Evolutionary conservation across 176 grass and related monocot species (phyloP).

Genomic region (Calamus simplicifolius): DNA sequence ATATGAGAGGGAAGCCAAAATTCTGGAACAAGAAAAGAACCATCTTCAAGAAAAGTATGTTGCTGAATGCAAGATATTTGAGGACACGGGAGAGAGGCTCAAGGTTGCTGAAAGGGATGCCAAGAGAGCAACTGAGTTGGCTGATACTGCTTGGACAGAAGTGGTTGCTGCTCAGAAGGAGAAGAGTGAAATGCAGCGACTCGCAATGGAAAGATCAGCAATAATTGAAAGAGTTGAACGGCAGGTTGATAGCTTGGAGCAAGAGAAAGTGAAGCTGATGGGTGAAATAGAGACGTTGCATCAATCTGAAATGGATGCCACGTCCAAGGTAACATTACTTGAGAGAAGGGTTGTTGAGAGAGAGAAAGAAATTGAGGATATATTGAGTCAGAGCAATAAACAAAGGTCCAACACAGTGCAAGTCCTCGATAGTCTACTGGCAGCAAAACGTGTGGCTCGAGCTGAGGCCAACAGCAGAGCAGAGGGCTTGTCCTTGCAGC

Average conservation of each 20-base stretch:
- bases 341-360: constrained; percentile 59
- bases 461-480: constrained; percentile 60
- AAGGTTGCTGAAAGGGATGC: constrained; percentile 49
- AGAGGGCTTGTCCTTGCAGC: constrained; percentile 57
- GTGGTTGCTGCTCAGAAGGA: constrained; percentile 38
- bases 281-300: constrained; percentile 44
- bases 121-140: constrained; percentile 43
- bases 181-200: constrained; percentile 43
- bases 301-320: constrained; percentile 46
- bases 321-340: constrained; percentile 42
- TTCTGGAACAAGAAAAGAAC: constrained; percentile 77
- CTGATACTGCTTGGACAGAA: constrained; percentile 50
- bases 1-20: constrained; percentile 60
- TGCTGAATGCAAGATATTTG: constrained; percentile 55
- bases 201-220: constrained; percentile 51
- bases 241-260: constrained; percentile 39
- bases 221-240: constrained; percentile 57
- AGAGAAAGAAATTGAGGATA: constrained; percentile 61
- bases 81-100: constrained; percentile 48
- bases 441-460: constrained; percentile 53
- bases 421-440: constrained; percentile 55
- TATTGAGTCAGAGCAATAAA: constrained; percentile 52
- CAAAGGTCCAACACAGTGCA: constrained; percentile 70
- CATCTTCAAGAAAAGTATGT: constrained; percentile 67
- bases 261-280: constrained; percentile 47